A percentile compares a stretch with the other conserved stretches of the same genome.
These are phyloP conservation scores for Acanthamoeba castellanii DNA, from an alignment of 208 protist genomes.

Conservation along the genomic window DNA sequence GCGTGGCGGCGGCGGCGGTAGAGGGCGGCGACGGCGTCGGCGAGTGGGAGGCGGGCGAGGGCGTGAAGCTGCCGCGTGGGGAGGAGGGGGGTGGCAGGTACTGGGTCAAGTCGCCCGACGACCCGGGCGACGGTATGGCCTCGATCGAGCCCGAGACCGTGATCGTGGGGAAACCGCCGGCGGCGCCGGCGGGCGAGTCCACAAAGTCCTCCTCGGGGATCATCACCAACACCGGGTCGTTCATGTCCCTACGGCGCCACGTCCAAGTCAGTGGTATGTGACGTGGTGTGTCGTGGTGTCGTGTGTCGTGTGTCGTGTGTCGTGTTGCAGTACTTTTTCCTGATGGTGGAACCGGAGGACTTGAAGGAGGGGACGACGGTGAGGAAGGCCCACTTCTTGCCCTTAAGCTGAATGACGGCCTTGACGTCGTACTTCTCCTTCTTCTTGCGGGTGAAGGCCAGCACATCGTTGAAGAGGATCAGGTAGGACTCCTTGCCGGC, in stretches of 20 bases:
- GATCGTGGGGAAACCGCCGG: neutral
- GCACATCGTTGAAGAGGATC: slow-evolving; percentile 49
- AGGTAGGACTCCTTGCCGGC: slow-evolving; percentile 38
- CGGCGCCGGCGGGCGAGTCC: neutral
- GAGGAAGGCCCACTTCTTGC: slow-evolving; percentile 23
- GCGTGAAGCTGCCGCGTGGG: neutral
- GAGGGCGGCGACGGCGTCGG: neutral
- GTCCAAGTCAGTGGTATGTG: neutral
- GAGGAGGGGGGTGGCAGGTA: neutral
- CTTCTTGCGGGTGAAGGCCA: slow-evolving; percentile 40
- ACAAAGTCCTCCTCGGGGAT: slow-evolving; percentile 56
- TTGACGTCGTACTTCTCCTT: slow-evolving; percentile 56
- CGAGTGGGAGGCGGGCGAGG: neutral
- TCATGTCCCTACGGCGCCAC: neutral
- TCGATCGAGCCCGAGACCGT: neutral
- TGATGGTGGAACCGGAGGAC: neutral
- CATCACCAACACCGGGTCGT: slow-evolving; percentile 35
- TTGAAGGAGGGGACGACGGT: slow-evolving; percentile 42
- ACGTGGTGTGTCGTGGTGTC: neutral
- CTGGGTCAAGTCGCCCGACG: neutral
- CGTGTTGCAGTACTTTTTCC: neutral
- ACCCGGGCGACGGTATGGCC: neutral
- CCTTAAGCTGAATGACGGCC: slow-evolving; percentile 25
- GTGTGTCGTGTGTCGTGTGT: no score
- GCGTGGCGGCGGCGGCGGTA: neutral